Conservation (phyloP, 1,284 basidiomycete species). For the Papiliotrema flavescens region DNA sequence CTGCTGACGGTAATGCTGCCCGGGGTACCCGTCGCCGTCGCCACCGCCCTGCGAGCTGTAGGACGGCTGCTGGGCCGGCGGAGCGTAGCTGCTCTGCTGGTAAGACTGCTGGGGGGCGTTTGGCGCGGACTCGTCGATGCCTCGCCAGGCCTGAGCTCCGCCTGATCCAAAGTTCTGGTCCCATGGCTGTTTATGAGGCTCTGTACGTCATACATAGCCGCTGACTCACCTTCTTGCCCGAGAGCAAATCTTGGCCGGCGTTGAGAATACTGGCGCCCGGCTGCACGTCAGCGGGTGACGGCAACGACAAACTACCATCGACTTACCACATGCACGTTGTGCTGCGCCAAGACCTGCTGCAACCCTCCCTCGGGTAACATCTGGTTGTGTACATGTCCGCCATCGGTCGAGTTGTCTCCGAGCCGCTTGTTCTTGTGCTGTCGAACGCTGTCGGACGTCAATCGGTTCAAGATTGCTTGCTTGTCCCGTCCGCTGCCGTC, state of each 20-base stretch:
- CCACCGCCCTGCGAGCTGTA: neutral
- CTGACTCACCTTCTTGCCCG: conserved; percentile 43
- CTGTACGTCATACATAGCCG: neutral
- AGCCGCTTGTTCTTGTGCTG: conserved; percentile 69
- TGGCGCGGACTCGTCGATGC: conserved; percentile 20
- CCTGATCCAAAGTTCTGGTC: conserved; percentile 47
- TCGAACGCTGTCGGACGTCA: conserved; percentile 64
- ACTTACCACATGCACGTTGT: conserved; percentile 48
- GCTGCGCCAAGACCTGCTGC: conserved; percentile 43
- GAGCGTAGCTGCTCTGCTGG: conserved; percentile 6
- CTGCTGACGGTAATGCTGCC: conserved; percentile 13
- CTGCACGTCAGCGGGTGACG: conserved; percentile 16
- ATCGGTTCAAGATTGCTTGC: conserved; percentile 58
- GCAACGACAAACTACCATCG: neutral
- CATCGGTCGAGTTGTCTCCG: conserved; percentile 34
- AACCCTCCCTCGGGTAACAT: conserved; percentile 43
- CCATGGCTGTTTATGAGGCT: conserved; percentile 34
- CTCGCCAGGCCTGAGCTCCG: conserved; percentile 45
- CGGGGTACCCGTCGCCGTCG: conserved; percentile 4
- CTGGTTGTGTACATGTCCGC: conserved; percentile 44
- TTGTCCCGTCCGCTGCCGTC: conserved; percentile 57
- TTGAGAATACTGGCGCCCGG: conserved; percentile 43
- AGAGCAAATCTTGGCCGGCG: conserved; percentile 45
- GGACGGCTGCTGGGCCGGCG: neutral
- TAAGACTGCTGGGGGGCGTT: conserved; percentile 9